Evolutionary conservation across 257 asterid species (phyloP).

Genomic region (Gentiana straminea): DNA sequence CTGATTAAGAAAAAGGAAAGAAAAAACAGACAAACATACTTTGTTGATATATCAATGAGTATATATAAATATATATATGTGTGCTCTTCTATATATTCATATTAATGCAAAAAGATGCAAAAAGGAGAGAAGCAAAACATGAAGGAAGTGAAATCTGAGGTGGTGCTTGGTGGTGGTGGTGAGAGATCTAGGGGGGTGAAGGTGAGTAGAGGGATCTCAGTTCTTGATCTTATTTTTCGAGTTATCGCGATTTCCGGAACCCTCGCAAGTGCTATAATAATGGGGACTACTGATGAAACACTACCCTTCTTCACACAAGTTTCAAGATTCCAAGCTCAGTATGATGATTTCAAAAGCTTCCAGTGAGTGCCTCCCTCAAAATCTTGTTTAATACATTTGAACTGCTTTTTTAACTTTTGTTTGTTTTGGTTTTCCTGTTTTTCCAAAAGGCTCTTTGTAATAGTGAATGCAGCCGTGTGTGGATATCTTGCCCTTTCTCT

Average conservation of each 20-base stretch:
- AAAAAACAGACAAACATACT: no score
- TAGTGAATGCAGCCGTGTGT: constrained; percentile 44
- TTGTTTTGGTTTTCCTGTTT: background rate
- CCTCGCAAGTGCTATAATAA: constrained; percentile 55
- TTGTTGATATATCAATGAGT: background rate
- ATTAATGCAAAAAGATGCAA: background rate
- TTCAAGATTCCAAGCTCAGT: constrained; percentile 50
- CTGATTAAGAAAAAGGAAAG: background rate
- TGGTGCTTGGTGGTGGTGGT: no score
- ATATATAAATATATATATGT: background rate
- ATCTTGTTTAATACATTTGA: background rate
- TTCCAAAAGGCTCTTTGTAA: constrained; percentile 43
- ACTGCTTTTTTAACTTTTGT: background rate
- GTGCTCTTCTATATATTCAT: background rate
- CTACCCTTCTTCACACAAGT: constrained; percentile 59
- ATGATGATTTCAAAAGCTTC: constrained; percentile 54
- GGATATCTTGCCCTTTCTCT: constrained; percentile 60
- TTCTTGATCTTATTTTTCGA: constrained; percentile 50
- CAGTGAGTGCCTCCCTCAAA: constrained; percentile 22
- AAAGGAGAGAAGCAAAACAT: constrained; percentile 10
- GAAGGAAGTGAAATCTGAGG: constrained; percentile 33
- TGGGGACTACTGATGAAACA: constrained; percentile 63
- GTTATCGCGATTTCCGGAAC: constrained; percentile 48
- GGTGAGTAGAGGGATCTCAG: constrained; percentile 34
- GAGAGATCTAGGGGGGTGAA: constrained; percentile 14